Conservation (phyloP, 2,329 filamentous ascomycete genomes). For the Stachybotrys chlorohalonatus region DNA sequence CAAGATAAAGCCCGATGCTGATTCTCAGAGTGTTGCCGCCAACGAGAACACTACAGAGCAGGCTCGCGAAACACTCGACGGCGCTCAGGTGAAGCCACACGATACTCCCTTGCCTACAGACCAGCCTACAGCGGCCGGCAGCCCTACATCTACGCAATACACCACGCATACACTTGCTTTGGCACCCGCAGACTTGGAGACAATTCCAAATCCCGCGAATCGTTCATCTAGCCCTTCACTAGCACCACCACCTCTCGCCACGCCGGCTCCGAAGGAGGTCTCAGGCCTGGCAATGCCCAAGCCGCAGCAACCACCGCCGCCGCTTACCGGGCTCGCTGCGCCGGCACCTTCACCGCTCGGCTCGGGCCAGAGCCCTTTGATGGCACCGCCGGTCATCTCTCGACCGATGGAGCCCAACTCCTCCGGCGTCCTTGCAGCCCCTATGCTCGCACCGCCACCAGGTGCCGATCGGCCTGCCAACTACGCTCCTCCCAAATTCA, state of each 20-base stretch:
- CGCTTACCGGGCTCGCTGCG: constrained; percentile 11
- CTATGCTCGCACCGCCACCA: constrained; percentile 26
- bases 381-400: constrained; percentile 12
- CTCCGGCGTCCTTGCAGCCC: constrained; percentile 26
- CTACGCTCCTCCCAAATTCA: constrained; percentile 28
- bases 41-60: neutral
- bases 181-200: neutral
- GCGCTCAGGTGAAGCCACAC: neutral
- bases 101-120: neutral
- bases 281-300: constrained; percentile 7
- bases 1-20: constrained; percentile 3
- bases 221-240: neutral
- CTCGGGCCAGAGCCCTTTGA: constrained; percentile 3
- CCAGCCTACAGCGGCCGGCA: neutral
- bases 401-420: constrained; percentile 16
- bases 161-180: neutral
- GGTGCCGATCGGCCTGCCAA: constrained; percentile 13
- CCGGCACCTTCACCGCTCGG: constrained; percentile 5
- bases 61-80: neutral
- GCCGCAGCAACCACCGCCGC: constrained; percentile 9
- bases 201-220: neutral
- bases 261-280: constrained; percentile 2
- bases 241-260: constrained; percentile 1
- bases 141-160: neutral
- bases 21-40: neutral